These are phyloP conservation scores for Onygena corvina DNA, from an alignment of 2,329 filamentous ascomycete species.

Conservation along the genomic window DNA sequence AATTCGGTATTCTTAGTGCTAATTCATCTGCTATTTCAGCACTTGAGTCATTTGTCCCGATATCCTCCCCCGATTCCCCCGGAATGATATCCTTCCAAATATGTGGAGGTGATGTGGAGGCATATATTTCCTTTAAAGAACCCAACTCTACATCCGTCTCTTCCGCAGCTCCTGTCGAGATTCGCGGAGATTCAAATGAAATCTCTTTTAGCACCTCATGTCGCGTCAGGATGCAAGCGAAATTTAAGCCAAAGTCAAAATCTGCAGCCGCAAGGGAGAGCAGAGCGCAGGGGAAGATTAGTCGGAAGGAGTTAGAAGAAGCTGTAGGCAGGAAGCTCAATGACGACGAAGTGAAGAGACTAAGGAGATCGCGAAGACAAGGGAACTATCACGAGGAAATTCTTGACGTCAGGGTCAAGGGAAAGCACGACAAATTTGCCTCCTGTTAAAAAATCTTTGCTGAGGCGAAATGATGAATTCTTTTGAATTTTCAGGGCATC, in stretches of 20 bases:
- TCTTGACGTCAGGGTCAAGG: slow-evolving; percentile 77
- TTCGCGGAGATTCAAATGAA: slow-evolving; percentile 62
- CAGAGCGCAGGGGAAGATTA: slow-evolving; percentile 74
- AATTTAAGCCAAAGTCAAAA: slow-evolving; percentile 63
- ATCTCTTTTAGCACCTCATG: slow-evolving; percentile 59
- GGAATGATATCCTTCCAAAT: slow-evolving; percentile 67
- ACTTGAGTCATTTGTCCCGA: slow-evolving; percentile 67
- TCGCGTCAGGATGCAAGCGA: slow-evolving; percentile 82
- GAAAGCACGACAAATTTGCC: slow-evolving; percentile 76
- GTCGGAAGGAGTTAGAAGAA: slow-evolving; percentile 69
- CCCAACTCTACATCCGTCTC: slow-evolving; percentile 34
- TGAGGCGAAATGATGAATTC: too few relatives aligned
- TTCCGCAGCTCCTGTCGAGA: slow-evolving; percentile 44
- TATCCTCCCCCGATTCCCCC: slow-evolving; percentile 50
- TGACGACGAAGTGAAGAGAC: slow-evolving; percentile 70
- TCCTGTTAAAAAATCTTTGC: too few relatives aligned
- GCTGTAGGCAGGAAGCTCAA: slow-evolving; percentile 63
- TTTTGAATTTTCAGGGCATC: too few relatives aligned
- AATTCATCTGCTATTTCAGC: slow-evolving; percentile 69
- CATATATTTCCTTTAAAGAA: slow-evolving; percentile 54
- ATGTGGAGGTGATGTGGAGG: slow-evolving; percentile 45
- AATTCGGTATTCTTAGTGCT: slow-evolving; percentile 64
- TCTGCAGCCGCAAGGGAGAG: slow-evolving; percentile 69
- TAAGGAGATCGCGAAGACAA: slow-evolving; percentile 73
- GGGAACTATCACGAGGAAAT: slow-evolving; percentile 83